These are phyloP conservation scores for Colletotrichum lupini DNA, from an alignment of 2,329 filamentous ascomycete species.

Conservation along the genomic window DNA sequence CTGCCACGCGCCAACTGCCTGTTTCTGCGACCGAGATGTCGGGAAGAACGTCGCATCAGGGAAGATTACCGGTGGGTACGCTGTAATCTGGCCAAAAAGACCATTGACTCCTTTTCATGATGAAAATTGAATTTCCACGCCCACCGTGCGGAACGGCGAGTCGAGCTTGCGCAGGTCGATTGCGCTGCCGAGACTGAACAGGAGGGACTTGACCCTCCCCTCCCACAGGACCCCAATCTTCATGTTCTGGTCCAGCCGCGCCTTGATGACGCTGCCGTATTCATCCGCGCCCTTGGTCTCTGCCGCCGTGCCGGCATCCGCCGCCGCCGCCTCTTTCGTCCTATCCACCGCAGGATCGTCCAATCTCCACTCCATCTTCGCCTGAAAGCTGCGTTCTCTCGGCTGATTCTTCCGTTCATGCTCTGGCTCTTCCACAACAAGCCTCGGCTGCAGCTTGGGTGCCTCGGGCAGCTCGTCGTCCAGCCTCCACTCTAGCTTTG, in stretches of 20 bases:
- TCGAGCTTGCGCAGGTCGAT: conserved; percentile 83
- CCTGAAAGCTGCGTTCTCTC: conserved; percentile 60
- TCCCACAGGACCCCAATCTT: conserved; percentile 92
- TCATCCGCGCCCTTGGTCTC: conserved; percentile 64
- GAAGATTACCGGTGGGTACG: neutral
- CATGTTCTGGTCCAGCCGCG: conserved; percentile 88
- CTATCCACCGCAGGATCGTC: conserved; percentile 49
- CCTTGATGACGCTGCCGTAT: conserved; percentile 89
- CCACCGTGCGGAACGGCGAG: conserved; percentile 80
- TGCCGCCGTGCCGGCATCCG: conserved; percentile 32
- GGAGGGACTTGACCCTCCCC: conserved; percentile 87
- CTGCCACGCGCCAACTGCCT: neutral
- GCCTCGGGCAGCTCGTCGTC: conserved; percentile 46
- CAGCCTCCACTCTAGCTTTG: conserved; percentile 61
- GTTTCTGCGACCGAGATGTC: neutral
- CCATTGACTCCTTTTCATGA: conserved; percentile 60
- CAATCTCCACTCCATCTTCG: conserved; percentile 63
- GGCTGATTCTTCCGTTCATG: conserved; percentile 23
- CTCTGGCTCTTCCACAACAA: neutral
- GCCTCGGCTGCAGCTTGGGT: neutral
- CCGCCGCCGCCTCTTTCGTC: conserved; percentile 15
- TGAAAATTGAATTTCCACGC: conserved; percentile 85
- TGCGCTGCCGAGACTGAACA: conserved; percentile 90
- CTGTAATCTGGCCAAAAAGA: neutral
- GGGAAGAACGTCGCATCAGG: conserved; percentile 18